These are phyloP conservation scores for Modicella reniformis DNA, from an alignment of 371 early-diverging fungal genomes.

Conservation along the genomic window DNA sequence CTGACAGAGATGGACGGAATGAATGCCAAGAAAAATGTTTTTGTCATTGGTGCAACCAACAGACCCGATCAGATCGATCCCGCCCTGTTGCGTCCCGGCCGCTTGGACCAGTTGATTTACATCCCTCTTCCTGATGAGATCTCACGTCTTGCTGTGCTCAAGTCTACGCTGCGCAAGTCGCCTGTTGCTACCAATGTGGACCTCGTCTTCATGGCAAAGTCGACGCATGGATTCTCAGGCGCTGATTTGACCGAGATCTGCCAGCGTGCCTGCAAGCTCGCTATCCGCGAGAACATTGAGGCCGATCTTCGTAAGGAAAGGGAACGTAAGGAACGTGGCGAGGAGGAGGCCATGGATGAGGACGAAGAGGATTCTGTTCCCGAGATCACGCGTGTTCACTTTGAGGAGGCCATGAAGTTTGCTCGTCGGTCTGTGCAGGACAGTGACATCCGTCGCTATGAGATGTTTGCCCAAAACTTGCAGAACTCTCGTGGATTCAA, in stretches of 20 bases:
- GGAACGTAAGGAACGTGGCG: slow-evolving; percentile 77
- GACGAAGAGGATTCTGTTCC: slow-evolving; percentile 89
- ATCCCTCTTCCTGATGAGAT: slow-evolving; percentile 97
- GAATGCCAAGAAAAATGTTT: slow-evolving; percentile 99
- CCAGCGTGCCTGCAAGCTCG: slow-evolving; percentile 99
- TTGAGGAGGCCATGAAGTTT: slow-evolving; percentile 97
- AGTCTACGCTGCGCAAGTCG: slow-evolving; percentile 96
- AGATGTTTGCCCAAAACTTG: slow-evolving; percentile 98
- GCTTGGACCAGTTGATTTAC: slow-evolving; percentile 99
- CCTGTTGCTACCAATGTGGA: slow-evolving; percentile 92
- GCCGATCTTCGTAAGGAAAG: slow-evolving; percentile 84
- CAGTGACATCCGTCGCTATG: slow-evolving; percentile 97
- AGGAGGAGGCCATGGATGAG: slow-evolving; percentile 82
- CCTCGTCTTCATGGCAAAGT: slow-evolving; percentile 87
- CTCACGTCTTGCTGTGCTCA: slow-evolving; percentile 90
- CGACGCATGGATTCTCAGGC: slow-evolving; percentile 97
- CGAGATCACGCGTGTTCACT: slow-evolving; percentile 93
- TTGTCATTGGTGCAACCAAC: slow-evolving; percentile 99
- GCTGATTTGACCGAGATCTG: slow-evolving; percentile 99
- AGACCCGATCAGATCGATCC: slow-evolving; percentile 98
- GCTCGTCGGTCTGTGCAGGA: slow-evolving; percentile 97
- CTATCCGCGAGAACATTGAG: slow-evolving; percentile 98
- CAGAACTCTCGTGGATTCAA: slow-evolving; percentile 94
- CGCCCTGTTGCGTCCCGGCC: slow-evolving; percentile 97
- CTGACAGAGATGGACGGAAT: slow-evolving; percentile 99